Base-by-base conservation (phyloP, 495 filamentous ascomycete genomes). In the Pseudoneurospora amorphoporcata region DNA sequence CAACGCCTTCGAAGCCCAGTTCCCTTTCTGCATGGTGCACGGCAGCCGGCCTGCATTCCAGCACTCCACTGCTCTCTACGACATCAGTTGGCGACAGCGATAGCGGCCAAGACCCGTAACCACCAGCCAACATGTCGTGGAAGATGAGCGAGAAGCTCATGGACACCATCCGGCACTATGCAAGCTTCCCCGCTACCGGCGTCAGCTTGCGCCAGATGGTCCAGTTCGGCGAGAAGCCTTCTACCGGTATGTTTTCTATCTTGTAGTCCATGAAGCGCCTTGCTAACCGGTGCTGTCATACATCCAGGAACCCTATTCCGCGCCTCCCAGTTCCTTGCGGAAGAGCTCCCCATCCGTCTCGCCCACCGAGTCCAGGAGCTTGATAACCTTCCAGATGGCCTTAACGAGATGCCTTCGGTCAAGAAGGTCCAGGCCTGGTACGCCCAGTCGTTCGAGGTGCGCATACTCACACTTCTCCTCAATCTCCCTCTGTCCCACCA, bases 101-200 rank as follows among this genome's bases (percentile, higher is more conserved):
- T 68, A 78, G 78, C 75, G 77, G 74, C 75, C 37, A 39, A 68
- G 38, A 12, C 53, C 53, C 53, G 6, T 65, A 35, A 35, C 23
- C 29, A 65, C 53, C 53, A 65, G 74, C 72, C 84, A 90, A 77
- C 74, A 94, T 94, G 92, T 87, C 88, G 84, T 98, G 94, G 94
- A 97, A 91, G 86, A 89, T 87, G 82, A 90, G 92, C 70, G 92
- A 95, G 83, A 85, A 88, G 83, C 82, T 99, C 90, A 95, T 97
- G 94, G 91, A 97, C 75, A 97, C 92, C 89, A 99, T 99, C 92
- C 93, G 92, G 81, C 95, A 98, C 86, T 98, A 98, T 88, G 92
- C 93, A 80, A 91, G 89, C 85, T 98, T 98, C 82, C 96, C 96
- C 72, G 95, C 95, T 73, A 99, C 96, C 45, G 95, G 95, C 74